Evolutionary conservation across 306 rosid species (phyloP).

Genomic region (Albizia julibrissin): DNA sequence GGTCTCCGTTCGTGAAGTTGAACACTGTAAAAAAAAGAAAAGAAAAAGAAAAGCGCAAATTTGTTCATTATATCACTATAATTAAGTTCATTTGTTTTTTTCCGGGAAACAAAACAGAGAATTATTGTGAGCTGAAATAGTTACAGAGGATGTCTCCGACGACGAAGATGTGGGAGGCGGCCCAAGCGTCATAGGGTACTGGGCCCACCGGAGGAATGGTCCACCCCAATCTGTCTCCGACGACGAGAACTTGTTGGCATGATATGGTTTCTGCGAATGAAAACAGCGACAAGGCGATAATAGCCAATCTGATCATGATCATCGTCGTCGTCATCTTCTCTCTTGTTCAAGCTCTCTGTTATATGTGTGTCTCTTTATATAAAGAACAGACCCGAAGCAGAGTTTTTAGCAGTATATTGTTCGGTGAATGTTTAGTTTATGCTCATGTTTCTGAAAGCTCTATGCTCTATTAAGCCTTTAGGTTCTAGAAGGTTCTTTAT

Average conservation of each 20-base stretch:
- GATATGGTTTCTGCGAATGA: neutral
- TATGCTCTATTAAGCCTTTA: neutral
- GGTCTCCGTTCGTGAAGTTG: conserved; percentile 53
- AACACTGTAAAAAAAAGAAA: conserved; percentile 36
- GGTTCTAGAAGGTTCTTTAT: neutral
- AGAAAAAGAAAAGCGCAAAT: too few relatives aligned
- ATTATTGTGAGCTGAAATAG: neutral
- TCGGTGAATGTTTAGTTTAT: neutral
- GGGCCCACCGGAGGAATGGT: conserved; percentile 40
- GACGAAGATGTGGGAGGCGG: conserved; percentile 25
- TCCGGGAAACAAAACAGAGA: neutral
- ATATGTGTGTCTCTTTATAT: neutral
- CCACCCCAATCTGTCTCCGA: conserved; percentile 42
- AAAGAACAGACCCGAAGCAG: neutral
- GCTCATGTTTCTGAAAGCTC: neutral
- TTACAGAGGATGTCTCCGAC: conserved; percentile 52
- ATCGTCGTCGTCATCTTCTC: neutral
- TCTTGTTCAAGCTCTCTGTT: neutral
- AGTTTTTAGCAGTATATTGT: neutral
- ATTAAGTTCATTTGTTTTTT: neutral
- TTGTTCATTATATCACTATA: neutral
- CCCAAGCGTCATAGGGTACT: conserved; percentile 40
- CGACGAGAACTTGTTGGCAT: neutral
- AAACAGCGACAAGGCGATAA: neutral
- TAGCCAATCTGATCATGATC: neutral